Percentiles rank a stretch among this genome's conserved stretches.
Conservation (phyloP, 805 yeast species). For the Gaillardinia entomophila region DNA sequence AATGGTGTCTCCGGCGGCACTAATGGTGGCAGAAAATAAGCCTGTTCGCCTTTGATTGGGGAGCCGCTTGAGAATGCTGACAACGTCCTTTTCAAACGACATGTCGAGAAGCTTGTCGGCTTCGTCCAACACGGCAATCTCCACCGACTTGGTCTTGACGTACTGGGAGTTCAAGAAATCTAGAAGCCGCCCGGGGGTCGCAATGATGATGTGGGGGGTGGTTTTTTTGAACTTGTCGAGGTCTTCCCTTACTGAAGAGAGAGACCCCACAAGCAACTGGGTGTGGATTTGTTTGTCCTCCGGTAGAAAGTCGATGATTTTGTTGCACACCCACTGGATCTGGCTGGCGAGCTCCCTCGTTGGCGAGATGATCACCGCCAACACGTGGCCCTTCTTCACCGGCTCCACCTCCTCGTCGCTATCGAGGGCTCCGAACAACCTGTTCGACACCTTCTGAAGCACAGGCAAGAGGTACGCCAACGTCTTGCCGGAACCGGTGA, state of each 20-base stretch:
- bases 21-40: constrained; percentile 86
- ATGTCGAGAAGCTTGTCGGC: constrained; percentile 85
- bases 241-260: constrained; percentile 65
- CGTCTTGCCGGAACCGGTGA: constrained; percentile 98
- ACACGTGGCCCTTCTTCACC: constrained; percentile 58
- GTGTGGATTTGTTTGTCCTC: constrained; percentile 43
- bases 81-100: constrained; percentile 66
- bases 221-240: constrained; percentile 46
- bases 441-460: constrained; percentile 53
- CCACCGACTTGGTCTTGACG: constrained; percentile 60
- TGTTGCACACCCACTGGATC: constrained; percentile 60
- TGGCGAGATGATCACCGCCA: constrained; percentile 70
- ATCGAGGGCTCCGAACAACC: constrained; percentile 13
- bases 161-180: constrained; percentile 62
- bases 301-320: constrained; percentile 54
- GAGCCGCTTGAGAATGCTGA: constrained; percentile 56
- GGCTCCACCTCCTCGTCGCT: constrained; percentile 20
- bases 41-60: constrained; percentile 95
- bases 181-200: constrained; percentile 85
- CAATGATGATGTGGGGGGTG: constrained; percentile 73
- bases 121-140: constrained; percentile 79
- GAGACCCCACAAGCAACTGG: constrained; percentile 62
- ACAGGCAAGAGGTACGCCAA: constrained; percentile 84
- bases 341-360: constrained; percentile 68
- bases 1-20: constrained; percentile 71